Evolutionary conservation across 352 stramenopile genomes (phyloP).

Genomic region (Phytophthora constricta): DNA sequence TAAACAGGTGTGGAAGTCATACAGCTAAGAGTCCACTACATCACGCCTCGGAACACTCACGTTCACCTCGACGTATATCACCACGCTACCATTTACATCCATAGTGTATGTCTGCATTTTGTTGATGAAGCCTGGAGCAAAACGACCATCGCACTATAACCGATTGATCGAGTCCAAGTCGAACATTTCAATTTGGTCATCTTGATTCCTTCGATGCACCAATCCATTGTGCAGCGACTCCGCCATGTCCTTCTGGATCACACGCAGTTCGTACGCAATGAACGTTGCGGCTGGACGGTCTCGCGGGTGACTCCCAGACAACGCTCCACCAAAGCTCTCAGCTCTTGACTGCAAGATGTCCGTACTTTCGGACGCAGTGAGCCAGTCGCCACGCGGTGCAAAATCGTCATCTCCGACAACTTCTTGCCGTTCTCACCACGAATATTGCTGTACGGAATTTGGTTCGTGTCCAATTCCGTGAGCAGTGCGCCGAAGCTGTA

Average conservation of each 20-base stretch:
- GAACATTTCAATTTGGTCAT: not conserved
- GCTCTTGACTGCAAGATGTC: slow-evolving; percentile 10
- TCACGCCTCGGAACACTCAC: too few species aligned
- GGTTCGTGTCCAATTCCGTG: slow-evolving; percentile 51
- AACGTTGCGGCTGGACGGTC: slow-evolving; percentile 22
- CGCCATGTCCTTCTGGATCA: slow-evolving; percentile 36
- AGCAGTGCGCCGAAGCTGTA: slow-evolving; percentile 62
- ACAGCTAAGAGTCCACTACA: too few species aligned
- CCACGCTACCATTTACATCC: too few species aligned
- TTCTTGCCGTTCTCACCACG: slow-evolving; percentile 43
- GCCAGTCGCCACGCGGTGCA: slow-evolving; percentile 52
- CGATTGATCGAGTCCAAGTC: not conserved
- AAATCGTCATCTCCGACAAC: slow-evolving; percentile 57
- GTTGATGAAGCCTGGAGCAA: too few species aligned
- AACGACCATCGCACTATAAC: too few species aligned
- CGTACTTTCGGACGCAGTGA: slow-evolving; percentile 32
- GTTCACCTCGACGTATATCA: too few species aligned
- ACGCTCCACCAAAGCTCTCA: slow-evolving; percentile 22
- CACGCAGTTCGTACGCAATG: slow-evolving; percentile 32
- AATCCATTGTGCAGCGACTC: slow-evolving; percentile 12
- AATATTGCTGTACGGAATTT: slow-evolving; percentile 46
- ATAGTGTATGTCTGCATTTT: too few species aligned
- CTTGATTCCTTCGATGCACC: not conserved
- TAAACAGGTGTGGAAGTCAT: too few species aligned
- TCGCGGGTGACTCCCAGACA: slow-evolving; percentile 23